A percentile compares a stretch with the other conserved stretches of the same genome.
These are phyloP conservation scores for Microbotryum intermedium DNA, from an alignment of 1,284 basidiomycete genomes.

Conservation along the genomic window DNA sequence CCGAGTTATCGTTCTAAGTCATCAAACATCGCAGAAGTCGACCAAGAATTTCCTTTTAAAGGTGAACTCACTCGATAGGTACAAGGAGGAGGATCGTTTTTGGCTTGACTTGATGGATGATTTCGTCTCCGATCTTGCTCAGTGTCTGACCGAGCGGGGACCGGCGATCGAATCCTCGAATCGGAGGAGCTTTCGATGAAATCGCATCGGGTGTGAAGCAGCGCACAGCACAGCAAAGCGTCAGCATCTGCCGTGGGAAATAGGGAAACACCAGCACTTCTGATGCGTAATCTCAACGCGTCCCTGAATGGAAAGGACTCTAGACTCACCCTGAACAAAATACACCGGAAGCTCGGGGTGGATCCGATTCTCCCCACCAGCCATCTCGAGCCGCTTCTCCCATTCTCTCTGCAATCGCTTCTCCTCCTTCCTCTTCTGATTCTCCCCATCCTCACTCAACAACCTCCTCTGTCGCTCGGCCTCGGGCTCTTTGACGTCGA, in stretches of 20 bases:
- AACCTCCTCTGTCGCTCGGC: constrained; percentile 20
- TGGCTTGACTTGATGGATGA: constrained; percentile 10
- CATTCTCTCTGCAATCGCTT: constrained; percentile 14
- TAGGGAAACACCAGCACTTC: too few species aligned
- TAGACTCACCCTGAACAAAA: constrained; percentile 1
- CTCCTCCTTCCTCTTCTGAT: constrained; percentile 22
- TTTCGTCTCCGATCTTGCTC: constrained; percentile 1
- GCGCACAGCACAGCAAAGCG: too few species aligned
- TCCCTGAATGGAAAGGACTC: too few species aligned
- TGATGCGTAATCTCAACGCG: constrained; percentile 6
- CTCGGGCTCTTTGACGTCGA: constrained; percentile 15
- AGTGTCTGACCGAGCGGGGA: not conserved
- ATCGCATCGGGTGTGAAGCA: too few species aligned
- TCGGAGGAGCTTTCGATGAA: too few species aligned
- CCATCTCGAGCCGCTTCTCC: constrained; percentile 12
- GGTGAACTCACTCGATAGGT: constrained; percentile 2
- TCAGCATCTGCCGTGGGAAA: not conserved
- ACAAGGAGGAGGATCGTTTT: constrained; percentile 11
- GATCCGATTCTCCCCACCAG: constrained; percentile 17
- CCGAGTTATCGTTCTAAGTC: not conserved
- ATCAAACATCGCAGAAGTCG: not conserved
- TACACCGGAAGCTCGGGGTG: constrained; percentile 16
- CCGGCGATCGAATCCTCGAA: not conserved
- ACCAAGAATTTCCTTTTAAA: too few species aligned
- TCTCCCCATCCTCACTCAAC: constrained; percentile 18